Conservation (phyloP, 1,139 yeast genomes). For the Debaryomyces singareniensis region DNA sequence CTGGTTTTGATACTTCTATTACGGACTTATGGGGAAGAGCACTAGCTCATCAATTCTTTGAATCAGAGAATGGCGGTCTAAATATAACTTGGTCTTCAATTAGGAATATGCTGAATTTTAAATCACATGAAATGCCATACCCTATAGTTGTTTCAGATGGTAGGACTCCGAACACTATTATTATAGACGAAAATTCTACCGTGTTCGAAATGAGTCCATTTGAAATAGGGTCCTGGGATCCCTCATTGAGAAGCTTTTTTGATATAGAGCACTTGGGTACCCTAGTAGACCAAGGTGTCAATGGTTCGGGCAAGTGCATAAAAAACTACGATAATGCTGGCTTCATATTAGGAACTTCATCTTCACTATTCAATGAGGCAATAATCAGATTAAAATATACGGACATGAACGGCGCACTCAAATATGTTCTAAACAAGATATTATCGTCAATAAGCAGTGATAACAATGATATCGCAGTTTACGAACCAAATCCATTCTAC, state of each 20-base stretch:
- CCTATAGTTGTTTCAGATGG: constrained; percentile 38
- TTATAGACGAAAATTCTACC: constrained; percentile 33
- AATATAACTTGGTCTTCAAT: constrained; percentile 36
- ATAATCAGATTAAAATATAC: constrained; percentile 16
- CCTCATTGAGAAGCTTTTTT: constrained; percentile 24
- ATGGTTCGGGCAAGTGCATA: constrained; percentile 20
- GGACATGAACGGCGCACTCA: constrained; percentile 17
- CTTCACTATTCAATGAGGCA: constrained; percentile 36
- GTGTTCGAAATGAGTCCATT: constrained; percentile 36
- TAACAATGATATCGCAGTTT: constrained; percentile 34
- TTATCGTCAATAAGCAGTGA: constrained; percentile 18
- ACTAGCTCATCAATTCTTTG: constrained; percentile 30
- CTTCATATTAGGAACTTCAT: constrained; percentile 40
- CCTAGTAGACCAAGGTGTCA: constrained; percentile 19
- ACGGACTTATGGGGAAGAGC: constrained; percentile 45
- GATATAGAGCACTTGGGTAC: constrained; percentile 33
- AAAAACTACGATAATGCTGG: constrained; percentile 40
- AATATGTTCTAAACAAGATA: constrained; percentile 20
- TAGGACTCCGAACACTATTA: constrained; percentile 27
- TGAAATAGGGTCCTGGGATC: constrained; percentile 45
- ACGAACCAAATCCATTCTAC: constrained; percentile 37
- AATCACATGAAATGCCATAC: constrained; percentile 33
- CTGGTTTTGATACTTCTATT: constrained; percentile 31
- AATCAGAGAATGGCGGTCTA: constrained; percentile 18
- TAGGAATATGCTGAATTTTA: constrained; percentile 19